Conservation (phyloP, 306 rosid genomes). For the peach (Prunus persica) region Prunus_persica_NCBIv2 NC_034013.1:11736001-11736500, state of each 20-base stretch:
- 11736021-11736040: not conserved
- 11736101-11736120: slow-evolving; percentile 18
- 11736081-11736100: slow-evolving; percentile 14
- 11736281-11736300: not conserved
- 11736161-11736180: slow-evolving; percentile 38
- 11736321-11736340: slow-evolving; percentile 29
- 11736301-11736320: slow-evolving; percentile 9
- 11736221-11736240: not conserved
- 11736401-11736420: slow-evolving; percentile 55
- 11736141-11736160: slow-evolving; percentile 39
- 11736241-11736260: not conserved
- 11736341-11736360: slow-evolving; percentile 16
- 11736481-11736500: slow-evolving; percentile 23
- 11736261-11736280: not conserved
- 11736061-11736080: not conserved
- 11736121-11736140: slow-evolving; percentile 3
- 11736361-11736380: slow-evolving; percentile 51
- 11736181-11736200: slow-evolving; percentile 9
- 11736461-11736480: slow-evolving; percentile 19
- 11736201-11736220: not conserved
- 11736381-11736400: slow-evolving; percentile 50
- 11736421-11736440: not conserved
- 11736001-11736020: not conserved
- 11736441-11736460: slow-evolving; percentile 20
- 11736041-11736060: not conserved